A percentile compares a stretch with the other conserved stretches of the same genome.
Evolutionary conservation across 495 filamentous ascomycete species (phyloP).

Genomic region (Neurospora terricola): DNA sequence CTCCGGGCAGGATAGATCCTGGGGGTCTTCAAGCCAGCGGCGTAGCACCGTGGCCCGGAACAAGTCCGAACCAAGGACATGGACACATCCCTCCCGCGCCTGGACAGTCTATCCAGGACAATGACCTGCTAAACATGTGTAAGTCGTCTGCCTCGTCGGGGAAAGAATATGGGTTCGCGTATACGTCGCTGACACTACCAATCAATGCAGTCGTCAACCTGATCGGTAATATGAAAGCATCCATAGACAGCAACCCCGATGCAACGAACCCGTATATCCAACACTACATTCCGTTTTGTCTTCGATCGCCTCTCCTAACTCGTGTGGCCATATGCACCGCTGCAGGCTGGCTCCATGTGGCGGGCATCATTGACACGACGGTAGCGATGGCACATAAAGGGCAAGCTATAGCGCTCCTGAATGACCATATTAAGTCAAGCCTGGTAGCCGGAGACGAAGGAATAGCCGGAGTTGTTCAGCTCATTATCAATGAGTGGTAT

Average conservation of each 20-base stretch:
- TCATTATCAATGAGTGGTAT: conserved; percentile 29
- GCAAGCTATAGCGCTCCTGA: conserved; percentile 23
- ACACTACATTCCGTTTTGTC: conserved; percentile 24
- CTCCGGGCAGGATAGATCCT: conserved; percentile 3
- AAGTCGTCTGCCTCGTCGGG: conserved; percentile 1
- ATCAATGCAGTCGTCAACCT: conserved; percentile 45
- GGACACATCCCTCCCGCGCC: conserved; percentile 8
- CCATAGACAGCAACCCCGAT: conserved; percentile 28
- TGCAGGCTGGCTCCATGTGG: conserved; percentile 29
- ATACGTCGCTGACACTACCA: neutral
- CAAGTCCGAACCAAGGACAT: conserved; percentile 3
- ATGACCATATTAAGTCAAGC: conserved; percentile 25
- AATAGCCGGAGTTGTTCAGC: conserved; percentile 26
- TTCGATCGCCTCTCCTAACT: conserved; percentile 23
- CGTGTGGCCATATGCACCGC: conserved; percentile 28
- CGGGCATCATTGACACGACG: conserved; percentile 24
- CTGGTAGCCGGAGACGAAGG: conserved; percentile 24
- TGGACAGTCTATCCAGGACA: conserved; percentile 10
- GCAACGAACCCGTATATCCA: conserved; percentile 25
- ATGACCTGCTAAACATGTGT: conserved; percentile 25
- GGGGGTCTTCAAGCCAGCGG: neutral
- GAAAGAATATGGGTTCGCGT: neutral
- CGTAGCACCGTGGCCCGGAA: conserved; percentile 4
- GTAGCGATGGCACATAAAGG: conserved; percentile 28
- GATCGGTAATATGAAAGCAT: conserved; percentile 37